Percentiles rank a stretch among this genome's conserved stretches.
phyloP scores from a whole-genome alignment of 208 protist species.

The Acanthamoeba triangularis region DNA sequence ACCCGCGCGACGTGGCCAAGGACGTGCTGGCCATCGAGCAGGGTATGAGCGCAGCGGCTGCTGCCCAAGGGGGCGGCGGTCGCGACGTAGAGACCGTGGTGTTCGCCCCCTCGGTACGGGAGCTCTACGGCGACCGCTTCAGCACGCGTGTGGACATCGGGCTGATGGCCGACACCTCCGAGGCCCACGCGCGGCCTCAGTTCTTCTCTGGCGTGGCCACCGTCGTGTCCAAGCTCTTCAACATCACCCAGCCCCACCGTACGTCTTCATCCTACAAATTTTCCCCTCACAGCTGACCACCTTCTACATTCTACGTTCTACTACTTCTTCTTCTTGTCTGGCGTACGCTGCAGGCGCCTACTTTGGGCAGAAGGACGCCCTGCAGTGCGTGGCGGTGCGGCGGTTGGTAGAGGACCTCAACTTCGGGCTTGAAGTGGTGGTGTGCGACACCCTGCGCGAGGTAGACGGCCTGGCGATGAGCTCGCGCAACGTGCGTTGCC shows the following conservation, averaged over 20 bases:
- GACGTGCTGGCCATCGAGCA: conserved; percentile 58
- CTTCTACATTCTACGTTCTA: too few relatives aligned
- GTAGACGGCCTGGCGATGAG: conserved; percentile 92
- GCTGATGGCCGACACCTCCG: conserved; percentile 76
- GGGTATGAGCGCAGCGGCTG: not conserved
- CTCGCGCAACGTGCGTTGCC: conserved; percentile 80
- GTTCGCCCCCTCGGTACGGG: conserved; percentile 63
- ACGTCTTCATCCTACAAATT: not conserved
- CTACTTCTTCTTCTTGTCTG: not conserved
- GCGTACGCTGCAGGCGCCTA: conserved; percentile 77
- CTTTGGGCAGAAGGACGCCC: conserved; percentile 93
- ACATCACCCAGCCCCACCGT: conserved; percentile 83
- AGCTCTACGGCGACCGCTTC: conserved; percentile 77
- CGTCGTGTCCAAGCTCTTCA: conserved; percentile 89
- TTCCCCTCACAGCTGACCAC: not conserved
- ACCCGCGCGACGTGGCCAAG: conserved; percentile 80
- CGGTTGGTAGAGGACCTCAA: conserved; percentile 89
- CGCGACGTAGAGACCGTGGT: conserved; percentile 21
- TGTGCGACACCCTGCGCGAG: conserved; percentile 88
- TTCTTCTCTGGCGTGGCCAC: conserved; percentile 91
- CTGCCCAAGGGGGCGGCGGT: not conserved
- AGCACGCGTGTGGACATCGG: conserved; percentile 70
- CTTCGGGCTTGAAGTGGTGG: conserved; percentile 76
- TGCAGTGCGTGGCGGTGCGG: conserved; percentile 58
- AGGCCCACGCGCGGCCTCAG: conserved; percentile 80